A percentile compares a stretch with the other conserved stretches of the same genome.
Conservation (phyloP, 148 eudicot species). For the Fagopyrum homotropicum region DNA sequence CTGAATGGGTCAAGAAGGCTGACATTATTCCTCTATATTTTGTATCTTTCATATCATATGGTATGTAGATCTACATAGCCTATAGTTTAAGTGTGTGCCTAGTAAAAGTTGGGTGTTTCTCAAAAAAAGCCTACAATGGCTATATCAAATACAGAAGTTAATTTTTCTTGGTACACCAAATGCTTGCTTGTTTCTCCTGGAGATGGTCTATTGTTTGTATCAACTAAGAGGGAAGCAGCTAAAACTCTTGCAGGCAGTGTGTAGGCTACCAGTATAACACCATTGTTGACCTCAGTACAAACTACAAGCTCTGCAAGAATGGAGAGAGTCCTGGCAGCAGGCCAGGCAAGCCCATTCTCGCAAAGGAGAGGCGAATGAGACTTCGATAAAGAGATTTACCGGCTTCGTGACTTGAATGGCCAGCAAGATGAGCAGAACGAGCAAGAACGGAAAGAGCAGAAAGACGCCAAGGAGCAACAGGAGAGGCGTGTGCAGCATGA, state of each 20-base stretch:
- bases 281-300: neutral
- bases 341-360: neutral
- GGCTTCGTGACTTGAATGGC: neutral
- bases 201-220: neutral
- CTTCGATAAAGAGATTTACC: neutral
- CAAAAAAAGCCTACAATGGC: neutral
- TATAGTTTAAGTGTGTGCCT: neutral
- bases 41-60: constrained; percentile 2
- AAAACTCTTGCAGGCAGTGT: too few species aligned
- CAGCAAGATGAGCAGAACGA: constrained; percentile 9
- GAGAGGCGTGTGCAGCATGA: neutral
- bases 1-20: neutral
- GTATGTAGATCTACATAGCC: constrained; percentile 5
- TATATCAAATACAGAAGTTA: neutral
- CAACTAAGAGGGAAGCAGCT: neutral
- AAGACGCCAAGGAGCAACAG: constrained; percentile 1
- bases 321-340: neutral
- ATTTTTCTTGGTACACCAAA: neutral
- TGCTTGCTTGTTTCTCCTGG: neutral
- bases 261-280: neutral
- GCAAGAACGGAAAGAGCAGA: constrained; percentile 7
- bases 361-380: neutral
- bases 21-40: neutral
- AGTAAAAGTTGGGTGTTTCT: neutral
- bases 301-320: constrained; percentile 5